Evolutionary conservation across 257 asterid species (phyloP).

Genomic region (Solanum gandarillasii): DNA sequence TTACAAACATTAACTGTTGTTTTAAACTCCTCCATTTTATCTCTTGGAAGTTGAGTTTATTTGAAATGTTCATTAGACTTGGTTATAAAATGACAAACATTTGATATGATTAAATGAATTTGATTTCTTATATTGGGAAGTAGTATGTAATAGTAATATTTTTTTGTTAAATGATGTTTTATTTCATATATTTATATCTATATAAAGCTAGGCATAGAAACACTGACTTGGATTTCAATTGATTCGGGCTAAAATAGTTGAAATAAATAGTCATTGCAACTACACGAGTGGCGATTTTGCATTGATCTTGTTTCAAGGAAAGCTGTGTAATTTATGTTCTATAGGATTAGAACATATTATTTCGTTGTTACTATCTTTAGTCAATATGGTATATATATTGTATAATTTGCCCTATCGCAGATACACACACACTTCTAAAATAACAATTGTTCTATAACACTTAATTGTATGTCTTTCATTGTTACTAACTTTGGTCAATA

Average conservation of each 20-base stretch:
- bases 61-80: no score
- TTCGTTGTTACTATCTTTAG: background rate
- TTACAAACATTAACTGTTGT: background rate
- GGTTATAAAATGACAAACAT: background rate
- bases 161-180: no score
- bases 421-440: no score
- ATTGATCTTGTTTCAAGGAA: no score
- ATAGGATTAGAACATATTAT: background rate
- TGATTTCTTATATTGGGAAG: background rate
- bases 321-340: background rate
- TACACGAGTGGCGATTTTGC: no score
- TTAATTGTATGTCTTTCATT: background rate
- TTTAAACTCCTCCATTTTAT: background rate
- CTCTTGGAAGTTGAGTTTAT: background rate
- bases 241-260: no score
- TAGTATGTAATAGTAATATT: no score
- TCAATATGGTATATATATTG: no score
- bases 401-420: no score
- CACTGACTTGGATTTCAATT: background rate
- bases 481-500: no score
- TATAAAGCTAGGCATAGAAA: background rate
- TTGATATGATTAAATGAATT: background rate
- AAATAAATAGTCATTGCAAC: no score
- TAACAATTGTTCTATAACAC: background rate
- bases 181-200: background rate